Conservation (phyloP, 2,329 filamentous ascomycete genomes). For the Dryadomyces sulphureus region DNA sequence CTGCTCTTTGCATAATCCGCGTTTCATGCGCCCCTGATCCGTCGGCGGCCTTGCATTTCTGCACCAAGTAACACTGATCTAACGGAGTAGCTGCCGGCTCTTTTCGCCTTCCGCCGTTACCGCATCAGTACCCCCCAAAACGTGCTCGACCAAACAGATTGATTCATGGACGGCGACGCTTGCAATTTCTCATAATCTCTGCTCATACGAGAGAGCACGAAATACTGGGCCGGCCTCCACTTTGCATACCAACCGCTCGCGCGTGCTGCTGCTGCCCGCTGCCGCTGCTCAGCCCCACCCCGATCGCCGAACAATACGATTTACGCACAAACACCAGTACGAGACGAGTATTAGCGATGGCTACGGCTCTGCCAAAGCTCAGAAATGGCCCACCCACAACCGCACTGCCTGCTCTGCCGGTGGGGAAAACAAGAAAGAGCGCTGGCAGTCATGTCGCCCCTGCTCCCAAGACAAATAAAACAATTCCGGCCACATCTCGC, state of each 20-base stretch:
- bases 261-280: too few species aligned
- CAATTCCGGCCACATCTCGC: conserved; percentile 38
- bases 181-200: not conserved
- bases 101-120: not conserved
- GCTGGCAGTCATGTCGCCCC: conserved; percentile 27
- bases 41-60: too few species aligned
- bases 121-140: too few species aligned
- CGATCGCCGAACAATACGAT: too few species aligned
- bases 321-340: too few species aligned
- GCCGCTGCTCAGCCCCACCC: not conserved
- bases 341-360: conserved; percentile 22
- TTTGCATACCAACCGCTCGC: not conserved
- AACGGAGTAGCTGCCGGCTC: not conserved
- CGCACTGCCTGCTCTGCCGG: conserved; percentile 59
- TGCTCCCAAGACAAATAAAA: conserved; percentile 30
- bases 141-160: too few species aligned
- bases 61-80: too few species aligned
- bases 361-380: conserved; percentile 51
- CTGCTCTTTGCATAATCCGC: too few species aligned
- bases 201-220: too few species aligned
- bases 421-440: conserved; percentile 58
- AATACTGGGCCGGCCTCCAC: not conserved
- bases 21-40: too few species aligned
- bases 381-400: conserved; percentile 57
- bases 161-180: not conserved